Evolutionary conservation across 129 eudicot genomes (phyloP).

Genomic region (Solidago caesia): DNA sequence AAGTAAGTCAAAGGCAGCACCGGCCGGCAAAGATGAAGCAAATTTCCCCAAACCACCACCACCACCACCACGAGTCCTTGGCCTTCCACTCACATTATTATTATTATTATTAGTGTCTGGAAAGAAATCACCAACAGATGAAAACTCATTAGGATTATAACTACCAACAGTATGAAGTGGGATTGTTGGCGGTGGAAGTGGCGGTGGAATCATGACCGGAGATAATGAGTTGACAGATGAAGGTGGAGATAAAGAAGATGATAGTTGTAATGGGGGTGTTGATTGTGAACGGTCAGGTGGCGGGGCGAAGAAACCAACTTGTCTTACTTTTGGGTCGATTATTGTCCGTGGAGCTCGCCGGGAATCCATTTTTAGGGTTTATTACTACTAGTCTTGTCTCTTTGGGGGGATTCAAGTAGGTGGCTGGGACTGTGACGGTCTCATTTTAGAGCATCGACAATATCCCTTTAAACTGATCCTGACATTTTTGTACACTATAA

Average conservation of each 20-base stretch:
- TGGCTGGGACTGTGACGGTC: too few species aligned
- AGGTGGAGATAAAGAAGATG: constrained; percentile 43
- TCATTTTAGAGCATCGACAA: too few species aligned
- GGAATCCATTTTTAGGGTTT: constrained; percentile 50
- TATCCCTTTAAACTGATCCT: too few species aligned
- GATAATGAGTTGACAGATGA: constrained; percentile 76
- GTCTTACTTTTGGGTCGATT: constrained; percentile 86
- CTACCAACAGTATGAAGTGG: constrained; percentile 35
- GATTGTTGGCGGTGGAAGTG: constrained; percentile 34
- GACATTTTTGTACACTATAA: too few species aligned
- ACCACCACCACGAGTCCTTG: constrained; percentile 17
- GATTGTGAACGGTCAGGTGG: constrained; percentile 55
- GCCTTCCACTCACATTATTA: constrained; percentile 6
- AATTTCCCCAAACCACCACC: constrained; percentile 43
- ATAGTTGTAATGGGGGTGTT: constrained; percentile 48
- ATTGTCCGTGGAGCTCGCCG: constrained; percentile 68
- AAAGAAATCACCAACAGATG: constrained; percentile 41
- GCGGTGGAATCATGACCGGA: constrained; percentile 91
- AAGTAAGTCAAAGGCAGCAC: constrained; percentile 50
- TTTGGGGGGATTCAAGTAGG: not conserved
- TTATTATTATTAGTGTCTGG: too few species aligned
- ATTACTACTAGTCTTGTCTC: too few species aligned
- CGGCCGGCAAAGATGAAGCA: constrained; percentile 65
- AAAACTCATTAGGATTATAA: constrained; percentile 42
- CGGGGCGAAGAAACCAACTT: constrained; percentile 83